These are phyloP conservation scores for Barnettozyma populi DNA, from an alignment of 805 yeast species.

Conservation along the genomic window DNA sequence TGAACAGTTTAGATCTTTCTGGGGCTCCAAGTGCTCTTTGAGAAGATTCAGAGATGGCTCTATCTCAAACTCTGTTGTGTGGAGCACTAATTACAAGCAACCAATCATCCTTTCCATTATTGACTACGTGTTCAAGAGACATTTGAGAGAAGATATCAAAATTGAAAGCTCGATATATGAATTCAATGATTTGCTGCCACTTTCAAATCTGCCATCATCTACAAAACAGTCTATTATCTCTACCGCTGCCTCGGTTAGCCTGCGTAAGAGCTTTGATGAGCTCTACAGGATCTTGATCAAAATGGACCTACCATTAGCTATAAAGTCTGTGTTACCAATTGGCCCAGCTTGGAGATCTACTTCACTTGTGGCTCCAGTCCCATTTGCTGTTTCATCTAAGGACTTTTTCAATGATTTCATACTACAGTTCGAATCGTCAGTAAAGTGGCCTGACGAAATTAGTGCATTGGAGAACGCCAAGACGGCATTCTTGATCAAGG, in stretches of 20 bases:
- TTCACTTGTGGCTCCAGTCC: conserved; percentile 73
- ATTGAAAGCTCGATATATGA: conserved; percentile 32
- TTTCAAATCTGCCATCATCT: conserved; percentile 55
- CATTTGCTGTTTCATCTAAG: conserved; percentile 69
- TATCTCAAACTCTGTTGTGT: conserved; percentile 85
- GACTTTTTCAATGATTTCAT: conserved; percentile 78
- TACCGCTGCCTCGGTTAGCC: conserved; percentile 35
- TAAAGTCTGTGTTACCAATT: conserved; percentile 68
- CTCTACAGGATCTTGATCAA: conserved; percentile 47
- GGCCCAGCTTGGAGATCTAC: conserved; percentile 74
- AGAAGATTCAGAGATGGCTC: conserved; percentile 92
- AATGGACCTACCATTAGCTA: conserved; percentile 57
- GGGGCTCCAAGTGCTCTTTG: conserved; percentile 84
- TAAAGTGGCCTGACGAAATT: conserved; percentile 94
- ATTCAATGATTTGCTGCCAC: conserved; percentile 50
- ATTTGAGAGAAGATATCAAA: conserved; percentile 42
- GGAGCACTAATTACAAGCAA: conserved; percentile 55
- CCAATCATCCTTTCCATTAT: conserved; percentile 64
- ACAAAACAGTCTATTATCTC: conserved; percentile 45
- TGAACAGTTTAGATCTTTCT: conserved; percentile 69
- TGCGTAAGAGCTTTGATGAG: conserved; percentile 51
- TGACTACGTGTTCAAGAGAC: conserved; percentile 56
- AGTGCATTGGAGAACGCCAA: conserved; percentile 82
- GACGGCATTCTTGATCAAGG: conserved; percentile 78
- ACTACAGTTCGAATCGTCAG: conserved; percentile 81